Conservation (phyloP, 2,329 filamentous ascomycete species). For the Hyphodiscus sp. region DNA sequence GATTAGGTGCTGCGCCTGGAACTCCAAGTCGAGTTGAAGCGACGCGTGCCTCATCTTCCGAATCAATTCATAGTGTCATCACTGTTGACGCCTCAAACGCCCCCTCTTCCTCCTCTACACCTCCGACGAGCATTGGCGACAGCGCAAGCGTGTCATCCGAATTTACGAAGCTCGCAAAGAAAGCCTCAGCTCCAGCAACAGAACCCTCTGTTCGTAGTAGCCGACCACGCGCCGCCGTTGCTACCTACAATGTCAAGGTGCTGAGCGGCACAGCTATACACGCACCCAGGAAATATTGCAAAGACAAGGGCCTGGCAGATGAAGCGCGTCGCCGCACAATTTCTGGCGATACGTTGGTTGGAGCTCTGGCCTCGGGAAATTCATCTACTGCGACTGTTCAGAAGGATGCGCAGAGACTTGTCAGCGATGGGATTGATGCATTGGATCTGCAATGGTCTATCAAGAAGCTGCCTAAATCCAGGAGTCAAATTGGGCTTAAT, state of each 20-base stretch:
- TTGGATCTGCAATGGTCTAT: slow-evolving; percentile 40
- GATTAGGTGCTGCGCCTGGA: slow-evolving; percentile 14
- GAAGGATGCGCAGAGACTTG: slow-evolving; percentile 25
- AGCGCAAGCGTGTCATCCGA: slow-evolving; percentile 50
- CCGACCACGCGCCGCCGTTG: slow-evolving; percentile 48
- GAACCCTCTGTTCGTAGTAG: slow-evolving; percentile 39
- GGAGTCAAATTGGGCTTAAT: slow-evolving; percentile 20
- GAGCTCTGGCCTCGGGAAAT: slow-evolving; percentile 27
- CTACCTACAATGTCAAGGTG: slow-evolving; percentile 61
- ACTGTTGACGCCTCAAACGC: slow-evolving; percentile 25
- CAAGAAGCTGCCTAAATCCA: slow-evolving; percentile 32
- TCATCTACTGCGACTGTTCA: slow-evolving; percentile 19
- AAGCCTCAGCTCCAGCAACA: slow-evolving; percentile 4
- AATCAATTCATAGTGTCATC: slow-evolving; percentile 23
- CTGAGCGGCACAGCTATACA: slow-evolving; percentile 57
- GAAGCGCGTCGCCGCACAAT: slow-evolving; percentile 38
- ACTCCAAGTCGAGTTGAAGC: slow-evolving; percentile 10
- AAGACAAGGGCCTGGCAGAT: slow-evolving; percentile 30
- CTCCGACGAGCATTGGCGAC: slow-evolving; percentile 61
- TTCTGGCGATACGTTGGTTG: slow-evolving; percentile 33
- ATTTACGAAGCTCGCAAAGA: slow-evolving; percentile 27
- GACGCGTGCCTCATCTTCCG: slow-evolving; percentile 23
- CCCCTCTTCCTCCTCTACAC: slow-evolving; percentile 39
- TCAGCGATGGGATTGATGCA: slow-evolving; percentile 40
- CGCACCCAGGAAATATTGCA: slow-evolving; percentile 35